phyloP scores from a whole-genome alignment of 306 rosid genomes.

The Acmispon strigosus region DNA sequence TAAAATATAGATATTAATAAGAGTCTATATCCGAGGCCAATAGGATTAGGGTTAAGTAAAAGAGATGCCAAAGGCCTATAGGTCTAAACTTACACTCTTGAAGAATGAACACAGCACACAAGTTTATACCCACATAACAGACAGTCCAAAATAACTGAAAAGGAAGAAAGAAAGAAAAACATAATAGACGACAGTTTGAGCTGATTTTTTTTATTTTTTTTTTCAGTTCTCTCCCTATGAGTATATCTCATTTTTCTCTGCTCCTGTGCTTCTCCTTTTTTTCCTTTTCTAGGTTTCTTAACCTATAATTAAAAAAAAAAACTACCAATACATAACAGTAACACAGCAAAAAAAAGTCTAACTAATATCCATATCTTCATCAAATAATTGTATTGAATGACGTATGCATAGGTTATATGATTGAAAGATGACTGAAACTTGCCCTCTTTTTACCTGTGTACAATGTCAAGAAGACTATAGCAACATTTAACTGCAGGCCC shows the following conservation, averaged over 20 bases:
- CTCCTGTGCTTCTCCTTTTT: not conserved
- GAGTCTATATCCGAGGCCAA: not conserved
- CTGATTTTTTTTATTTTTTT: not conserved
- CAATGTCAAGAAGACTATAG: slow-evolving; percentile 82
- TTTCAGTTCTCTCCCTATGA: not conserved
- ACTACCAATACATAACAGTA: not conserved
- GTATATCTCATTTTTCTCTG: not conserved
- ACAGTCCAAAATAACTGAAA: slow-evolving; percentile 15
- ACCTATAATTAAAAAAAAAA: not conserved
- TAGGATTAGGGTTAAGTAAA: not conserved
- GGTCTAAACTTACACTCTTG: not conserved
- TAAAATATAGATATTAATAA: not conserved
- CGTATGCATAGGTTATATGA: not conserved
- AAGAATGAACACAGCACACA: slow-evolving; percentile 6
- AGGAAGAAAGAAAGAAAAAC: not conserved
- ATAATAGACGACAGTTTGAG: not conserved
- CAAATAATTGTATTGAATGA: not conserved
- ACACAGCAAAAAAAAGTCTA: not conserved
- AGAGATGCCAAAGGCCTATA: not conserved
- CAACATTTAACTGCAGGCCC: slow-evolving; percentile 96
- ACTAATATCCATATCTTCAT: slow-evolving; percentile 6
- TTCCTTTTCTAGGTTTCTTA: slow-evolving; percentile 11
- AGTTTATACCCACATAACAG: slow-evolving; percentile 4
- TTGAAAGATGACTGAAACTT: not conserved
- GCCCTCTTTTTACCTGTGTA: slow-evolving; percentile 61